Percentiles rank a stretch among this genome's conserved stretches.
These are phyloP conservation scores for Bipolaris cookei DNA, from an alignment of 2,329 filamentous ascomycete genomes.

Conservation along the genomic window DNA sequence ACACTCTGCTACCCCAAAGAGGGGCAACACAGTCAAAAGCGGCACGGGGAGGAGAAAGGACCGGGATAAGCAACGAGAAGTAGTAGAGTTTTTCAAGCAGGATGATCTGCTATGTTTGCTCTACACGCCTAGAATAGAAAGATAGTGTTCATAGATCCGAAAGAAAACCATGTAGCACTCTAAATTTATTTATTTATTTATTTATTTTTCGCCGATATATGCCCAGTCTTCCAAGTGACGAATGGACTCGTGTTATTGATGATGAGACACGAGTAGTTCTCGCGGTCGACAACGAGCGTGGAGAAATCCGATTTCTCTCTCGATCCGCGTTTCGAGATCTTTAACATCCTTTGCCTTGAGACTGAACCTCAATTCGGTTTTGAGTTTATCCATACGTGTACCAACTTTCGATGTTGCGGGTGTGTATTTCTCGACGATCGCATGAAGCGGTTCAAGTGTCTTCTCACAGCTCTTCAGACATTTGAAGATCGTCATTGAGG, in stretches of 20 bases:
- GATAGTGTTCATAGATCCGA: too few species aligned
- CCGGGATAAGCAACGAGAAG: too few species aligned
- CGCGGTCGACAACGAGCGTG: not conserved
- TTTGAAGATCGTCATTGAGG: constrained; percentile 18
- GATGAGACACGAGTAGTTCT: not conserved
- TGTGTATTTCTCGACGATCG: not conserved
- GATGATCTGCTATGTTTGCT: too few species aligned
- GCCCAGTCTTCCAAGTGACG: not conserved
- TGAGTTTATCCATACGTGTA: constrained; percentile 1
- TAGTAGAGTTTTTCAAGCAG: too few species aligned
- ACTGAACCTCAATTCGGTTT: constrained; percentile 10
- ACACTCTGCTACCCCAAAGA: too few species aligned
- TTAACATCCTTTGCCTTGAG: constrained; percentile 20
- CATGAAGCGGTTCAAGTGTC: constrained; percentile 9
- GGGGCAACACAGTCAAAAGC: too few species aligned
- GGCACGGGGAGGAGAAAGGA: too few species aligned
- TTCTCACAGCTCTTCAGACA: constrained; percentile 19
- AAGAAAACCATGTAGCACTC: too few species aligned
- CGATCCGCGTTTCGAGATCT: constrained; percentile 12
- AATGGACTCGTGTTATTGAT: not conserved
- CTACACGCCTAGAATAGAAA: too few species aligned
- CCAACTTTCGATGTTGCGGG: not conserved
- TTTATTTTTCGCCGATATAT: not conserved
- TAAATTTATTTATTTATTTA: too few species aligned
- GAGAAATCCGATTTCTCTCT: constrained; percentile 14